Base-by-base conservation (phyloP, 2,329 filamentous ascomycete species). In the Colletotrichum simmondsii region DNA sequence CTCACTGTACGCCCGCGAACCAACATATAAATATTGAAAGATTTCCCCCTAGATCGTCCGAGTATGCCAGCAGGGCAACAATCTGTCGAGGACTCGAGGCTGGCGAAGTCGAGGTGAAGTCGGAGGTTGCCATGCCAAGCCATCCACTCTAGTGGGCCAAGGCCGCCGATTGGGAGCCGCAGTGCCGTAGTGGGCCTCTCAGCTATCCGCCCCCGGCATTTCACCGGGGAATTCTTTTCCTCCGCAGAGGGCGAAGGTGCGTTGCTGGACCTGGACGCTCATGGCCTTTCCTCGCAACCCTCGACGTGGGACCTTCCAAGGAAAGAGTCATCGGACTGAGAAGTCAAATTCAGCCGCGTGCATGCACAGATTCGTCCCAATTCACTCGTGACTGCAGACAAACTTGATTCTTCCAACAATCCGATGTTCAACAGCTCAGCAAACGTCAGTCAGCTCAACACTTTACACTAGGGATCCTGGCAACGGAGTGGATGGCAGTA, bases 391-490 rank as follows among this genome's bases (percentile, higher is more conserved):
- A 16, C 8, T 26, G 16, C 61, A 54, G 49, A 54, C 8, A 54
- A 11, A 14, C 2, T 54, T 22, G 14, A 53, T 14, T n/a, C n/a
- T 5, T 16, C 46, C 46, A 24, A 49, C 16, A n/a, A 64, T 72
- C 69, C 69, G 59, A 72, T 69, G 53, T 72, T 26, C 35, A 26
- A 35, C 61, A 64, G 57, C 65, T 59, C 30, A 62, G 54, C 65
- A 14, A 64, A 64, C 37, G 16, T 49, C 14, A 56, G 46, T 49
- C 32, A 58, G 16, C 42, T 8, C 28, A 37, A 2, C 22, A 49
- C 24, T 61, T 19, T 5, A n/a, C 24, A 30, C 52, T 22, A 49
- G 61, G 46, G n/a, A 19, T 24, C 32, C 62, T 28, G 54, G 52
- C 24, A 24, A 26, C n/a, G 46, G 16, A 26, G 35, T 26, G 5